A percentile compares a stretch with the other conserved stretches of the same genome.
Conservation (phyloP, 768 basidiomycete genomes). For the Phylloporus arenicola region DNA sequence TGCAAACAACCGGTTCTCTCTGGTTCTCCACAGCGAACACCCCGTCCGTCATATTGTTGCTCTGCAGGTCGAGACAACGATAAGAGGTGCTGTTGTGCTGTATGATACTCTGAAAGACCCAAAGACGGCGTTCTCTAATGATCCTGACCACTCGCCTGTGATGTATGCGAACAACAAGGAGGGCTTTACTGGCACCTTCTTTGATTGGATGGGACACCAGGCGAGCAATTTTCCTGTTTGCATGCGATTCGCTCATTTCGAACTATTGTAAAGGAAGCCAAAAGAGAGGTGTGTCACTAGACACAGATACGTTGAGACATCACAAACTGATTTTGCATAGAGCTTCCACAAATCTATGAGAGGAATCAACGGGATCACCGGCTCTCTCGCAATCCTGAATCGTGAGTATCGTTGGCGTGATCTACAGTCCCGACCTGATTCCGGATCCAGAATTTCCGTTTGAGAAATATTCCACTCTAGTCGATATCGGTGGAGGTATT, state of each 20-base stretch:
- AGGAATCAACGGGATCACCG: constrained; percentile 20
- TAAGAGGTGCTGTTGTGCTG: constrained; percentile 16
- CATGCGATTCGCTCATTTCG: neutral
- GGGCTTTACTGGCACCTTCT: constrained; percentile 19
- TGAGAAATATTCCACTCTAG: constrained; percentile 22
- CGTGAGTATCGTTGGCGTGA: constrained; percentile 7
- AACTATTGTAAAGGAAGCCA: constrained; percentile 8
- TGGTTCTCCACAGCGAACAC: constrained; percentile 22
- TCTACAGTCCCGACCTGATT: neutral
- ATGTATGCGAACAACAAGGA: constrained; percentile 17
- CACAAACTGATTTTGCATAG: constrained; percentile 3
- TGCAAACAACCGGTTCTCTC: constrained; percentile 32
- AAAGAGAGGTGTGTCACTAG: constrained; percentile 14
- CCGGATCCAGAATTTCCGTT: constrained; percentile 30
- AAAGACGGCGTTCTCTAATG: constrained; percentile 12
- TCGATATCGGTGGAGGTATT: constrained; percentile 34
- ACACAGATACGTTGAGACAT: neutral
- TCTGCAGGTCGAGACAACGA: constrained; percentile 14
- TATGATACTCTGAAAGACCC: constrained; percentile 28
- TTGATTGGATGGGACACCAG: constrained; percentile 21
- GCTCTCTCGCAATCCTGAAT: constrained; percentile 20
- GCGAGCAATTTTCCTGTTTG: constrained; percentile 7
- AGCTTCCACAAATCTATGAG: constrained; percentile 23
- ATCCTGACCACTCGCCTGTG: constrained; percentile 19
- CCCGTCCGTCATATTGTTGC: constrained; percentile 17